Base-by-base conservation (phyloP, 306 rosid species). In the Trifolium pratense region DNA sequence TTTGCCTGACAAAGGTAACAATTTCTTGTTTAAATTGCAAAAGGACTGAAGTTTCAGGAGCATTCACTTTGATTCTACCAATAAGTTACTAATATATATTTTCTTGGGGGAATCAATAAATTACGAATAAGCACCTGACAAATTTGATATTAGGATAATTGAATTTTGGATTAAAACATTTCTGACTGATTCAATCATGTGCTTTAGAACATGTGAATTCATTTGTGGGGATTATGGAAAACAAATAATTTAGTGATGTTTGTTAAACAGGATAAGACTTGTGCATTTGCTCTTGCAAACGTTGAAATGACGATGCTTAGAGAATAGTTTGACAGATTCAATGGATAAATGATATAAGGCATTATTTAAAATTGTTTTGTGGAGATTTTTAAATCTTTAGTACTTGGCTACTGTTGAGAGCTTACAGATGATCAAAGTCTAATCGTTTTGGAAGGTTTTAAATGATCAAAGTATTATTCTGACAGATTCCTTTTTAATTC, bases 1-100 rank as follows among this genome's bases (percentile, higher is more conserved):
- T 88, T 87, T 93, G 75, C 98, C 98, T 7, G 98, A 93, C 85
- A 93, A 93, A 91, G 98, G 98, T 93, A 82, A 80, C 63, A 51
- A 48, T 51, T 12, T 8, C 16, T 32, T 78, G 31, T 42, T 64
- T 51, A 40, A 37, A 55, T 55, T 53, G 65, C 32, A 15, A 63
- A 70, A 12, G 17, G 51, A 53, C 29, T 36, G 56, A 78, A 42
- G 26, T 53, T 76, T 71, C 52, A 45, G 17, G 51, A 60, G 51
- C 26, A 12, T 56, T 49, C 40, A 14, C 68, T 5, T 58, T 62
- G 60, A 34, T 78, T 21, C 74, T 18, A 16, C 45, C 20, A 25
- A 36, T 48, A 23, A 12, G 14, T 42, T 26, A 52, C 18, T 18
- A 14, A 39, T 3, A 8, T 34, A 5, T 34, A 6, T 34, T 34